phyloP scores from a whole-genome alignment of 2,329 filamentous ascomycete genomes.

The Verticillium nubilum region DNA sequence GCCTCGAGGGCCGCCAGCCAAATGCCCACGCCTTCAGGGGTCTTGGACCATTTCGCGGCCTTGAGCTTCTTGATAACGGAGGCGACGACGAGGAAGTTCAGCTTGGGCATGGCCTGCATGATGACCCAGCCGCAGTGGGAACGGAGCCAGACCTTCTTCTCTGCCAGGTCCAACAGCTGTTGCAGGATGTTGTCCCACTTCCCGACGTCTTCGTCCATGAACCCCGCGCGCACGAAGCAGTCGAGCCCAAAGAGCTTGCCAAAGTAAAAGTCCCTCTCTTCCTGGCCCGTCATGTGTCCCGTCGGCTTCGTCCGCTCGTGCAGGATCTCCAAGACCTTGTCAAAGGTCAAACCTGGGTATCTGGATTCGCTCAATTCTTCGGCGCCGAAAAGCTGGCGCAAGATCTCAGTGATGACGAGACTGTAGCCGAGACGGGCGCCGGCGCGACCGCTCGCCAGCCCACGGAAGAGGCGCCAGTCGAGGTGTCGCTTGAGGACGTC shows the following conservation, averaged over 20 bases:
- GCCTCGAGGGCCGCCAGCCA: conserved; percentile 68
- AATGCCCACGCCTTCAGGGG: conserved; percentile 82
- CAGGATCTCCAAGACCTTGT: conserved; percentile 46
- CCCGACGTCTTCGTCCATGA: conserved; percentile 57
- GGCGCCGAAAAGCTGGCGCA: conserved; percentile 63
- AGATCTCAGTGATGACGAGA: conserved; percentile 75
- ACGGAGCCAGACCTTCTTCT: conserved; percentile 82
- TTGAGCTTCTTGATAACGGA: conserved; percentile 57
- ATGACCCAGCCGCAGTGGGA: conserved; percentile 83
- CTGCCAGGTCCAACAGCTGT: conserved; percentile 66
- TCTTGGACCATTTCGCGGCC: conserved; percentile 64
- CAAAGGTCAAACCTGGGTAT: conserved; percentile 50
- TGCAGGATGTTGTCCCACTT: conserved; percentile 66
- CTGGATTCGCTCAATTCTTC: conserved; percentile 34
- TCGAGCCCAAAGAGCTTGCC: conserved; percentile 85
- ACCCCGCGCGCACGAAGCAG: conserved; percentile 73
- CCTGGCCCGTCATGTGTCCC: conserved; percentile 57
- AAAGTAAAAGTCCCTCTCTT: conserved; percentile 79
- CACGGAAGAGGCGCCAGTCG: conserved; percentile 70
- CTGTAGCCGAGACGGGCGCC: conserved; percentile 86
- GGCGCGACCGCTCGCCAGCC: conserved; percentile 85
- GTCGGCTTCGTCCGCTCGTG: conserved; percentile 49
- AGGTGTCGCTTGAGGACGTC: conserved; percentile 52
- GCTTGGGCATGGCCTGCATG: conserved; percentile 63
- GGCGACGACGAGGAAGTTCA: conserved; percentile 50